A percentile compares a stretch with the other conserved stretches of the same genome.
Evolutionary conservation across 1,284 basidiomycete genomes (phyloP).

Genomic region (Boletus sp.): DNA sequence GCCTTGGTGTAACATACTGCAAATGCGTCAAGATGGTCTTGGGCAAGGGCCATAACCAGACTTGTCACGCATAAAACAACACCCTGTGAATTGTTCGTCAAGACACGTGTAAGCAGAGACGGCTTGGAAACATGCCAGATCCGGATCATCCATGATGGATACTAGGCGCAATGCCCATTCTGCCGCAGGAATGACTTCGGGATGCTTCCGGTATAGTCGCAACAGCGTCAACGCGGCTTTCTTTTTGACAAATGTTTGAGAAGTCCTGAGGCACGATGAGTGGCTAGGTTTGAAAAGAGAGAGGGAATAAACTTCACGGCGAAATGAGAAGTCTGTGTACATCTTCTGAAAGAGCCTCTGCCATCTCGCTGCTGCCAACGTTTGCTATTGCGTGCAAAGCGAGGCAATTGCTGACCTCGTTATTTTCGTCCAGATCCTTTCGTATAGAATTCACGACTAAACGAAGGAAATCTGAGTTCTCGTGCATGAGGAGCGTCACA

Average conservation of each 20-base stretch:
- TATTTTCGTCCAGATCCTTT: conserved; percentile 94
- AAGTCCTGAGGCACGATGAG: conserved; percentile 61
- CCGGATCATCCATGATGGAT: conserved; percentile 89
- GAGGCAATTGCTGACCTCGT: conserved; percentile 93
- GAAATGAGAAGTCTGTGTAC: conserved; percentile 95
- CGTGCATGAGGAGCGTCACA: conserved; percentile 95
- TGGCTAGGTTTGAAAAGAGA: conserved; percentile 1
- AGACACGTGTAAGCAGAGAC: conserved; percentile 1
- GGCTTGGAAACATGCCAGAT: conserved; percentile 57
- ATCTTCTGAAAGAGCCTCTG: conserved; percentile 88
- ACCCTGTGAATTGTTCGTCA: conserved; percentile 50
- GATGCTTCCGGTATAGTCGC: conserved; percentile 92
- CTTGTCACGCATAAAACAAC: conserved; percentile 93
- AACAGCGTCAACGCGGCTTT: conserved; percentile 95
- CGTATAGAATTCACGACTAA: conserved; percentile 97
- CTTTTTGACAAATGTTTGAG: conserved; percentile 94
- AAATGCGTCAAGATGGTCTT: conserved; percentile 89
- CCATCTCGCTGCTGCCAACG: conserved; percentile 97
- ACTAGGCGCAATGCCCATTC: conserved; percentile 97
- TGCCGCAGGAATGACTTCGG: conserved; percentile 85
- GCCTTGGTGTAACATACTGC: conserved; percentile 92
- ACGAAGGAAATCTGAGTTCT: conserved; percentile 94
- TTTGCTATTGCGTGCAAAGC: conserved; percentile 98
- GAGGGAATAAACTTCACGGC: conserved; percentile 58
- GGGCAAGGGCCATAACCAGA: conserved; percentile 91